phyloP scores from a whole-genome alignment of 495 filamentous ascomycete species.

The Sporormia fimetaria region DNA sequence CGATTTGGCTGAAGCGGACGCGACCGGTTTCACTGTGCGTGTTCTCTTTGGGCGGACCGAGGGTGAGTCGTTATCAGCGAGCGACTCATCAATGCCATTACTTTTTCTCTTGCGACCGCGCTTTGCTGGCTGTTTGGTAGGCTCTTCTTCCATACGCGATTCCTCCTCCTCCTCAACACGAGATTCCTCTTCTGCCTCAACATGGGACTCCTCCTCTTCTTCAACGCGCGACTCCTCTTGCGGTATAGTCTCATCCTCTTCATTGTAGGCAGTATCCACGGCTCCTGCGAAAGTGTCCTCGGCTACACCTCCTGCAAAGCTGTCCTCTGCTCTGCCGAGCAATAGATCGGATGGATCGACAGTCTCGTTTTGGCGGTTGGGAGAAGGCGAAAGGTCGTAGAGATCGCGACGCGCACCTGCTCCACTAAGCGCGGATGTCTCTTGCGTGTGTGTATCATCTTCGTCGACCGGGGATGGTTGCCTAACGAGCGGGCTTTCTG shows the following conservation, averaged over 20 bases:
- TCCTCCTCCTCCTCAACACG: constrained; percentile 5
- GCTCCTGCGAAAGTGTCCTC: constrained; percentile 4
- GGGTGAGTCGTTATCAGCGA: not conserved
- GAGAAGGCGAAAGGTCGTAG: constrained; percentile 18
- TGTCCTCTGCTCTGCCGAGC: constrained; percentile 9
- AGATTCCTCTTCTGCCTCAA: constrained; percentile 5
- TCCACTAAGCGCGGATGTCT: constrained; percentile 13
- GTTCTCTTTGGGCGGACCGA: not conserved
- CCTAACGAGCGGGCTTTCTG: no score
- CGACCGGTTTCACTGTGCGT: not conserved
- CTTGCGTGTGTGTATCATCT: constrained; percentile 15
- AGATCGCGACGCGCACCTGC: constrained; percentile 7
- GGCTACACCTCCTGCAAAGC: constrained; percentile 5
- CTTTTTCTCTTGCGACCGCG: constrained; percentile 19
- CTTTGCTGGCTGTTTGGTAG: constrained; percentile 7
- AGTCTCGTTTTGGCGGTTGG: constrained; percentile 2
- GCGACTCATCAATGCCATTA: constrained; percentile 8
- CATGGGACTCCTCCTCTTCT: not conserved
- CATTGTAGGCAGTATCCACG: no score
- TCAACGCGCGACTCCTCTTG: no score
- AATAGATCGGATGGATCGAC: constrained; percentile 3
- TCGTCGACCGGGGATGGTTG: no score
- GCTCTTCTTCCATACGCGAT: constrained; percentile 1
- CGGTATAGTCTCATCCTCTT: no score
- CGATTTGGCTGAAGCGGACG: not conserved